Conservation (phyloP, 345 rosid species). For the Clarkia xantiana region DNA sequence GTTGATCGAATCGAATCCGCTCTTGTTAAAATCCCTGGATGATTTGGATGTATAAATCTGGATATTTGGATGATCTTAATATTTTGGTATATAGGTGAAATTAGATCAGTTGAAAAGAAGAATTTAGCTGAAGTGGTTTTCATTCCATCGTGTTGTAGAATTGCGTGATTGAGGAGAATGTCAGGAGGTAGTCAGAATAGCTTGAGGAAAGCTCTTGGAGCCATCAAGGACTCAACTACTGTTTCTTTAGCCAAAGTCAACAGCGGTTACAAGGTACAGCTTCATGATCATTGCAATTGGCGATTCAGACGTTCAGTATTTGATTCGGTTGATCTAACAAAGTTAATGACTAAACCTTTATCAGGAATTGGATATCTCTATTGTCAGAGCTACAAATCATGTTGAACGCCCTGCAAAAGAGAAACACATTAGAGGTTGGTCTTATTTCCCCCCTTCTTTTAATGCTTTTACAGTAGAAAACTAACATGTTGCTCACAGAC, state of each 20-base stretch:
- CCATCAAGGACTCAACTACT: slow-evolving; percentile 89
- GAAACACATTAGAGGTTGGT: slow-evolving; percentile 66
- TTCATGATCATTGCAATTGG: neutral
- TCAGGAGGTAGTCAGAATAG: slow-evolving; percentile 76
- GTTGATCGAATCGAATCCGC: too few relatives aligned
- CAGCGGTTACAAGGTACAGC: slow-evolving; percentile 76
- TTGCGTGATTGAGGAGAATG: slow-evolving; percentile 37
- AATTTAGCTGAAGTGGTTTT: too few relatives aligned
- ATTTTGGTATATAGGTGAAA: too few relatives aligned
- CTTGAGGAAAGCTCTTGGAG: slow-evolving; percentile 90
- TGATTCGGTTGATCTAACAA: too few relatives aligned
- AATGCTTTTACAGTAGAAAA: neutral
- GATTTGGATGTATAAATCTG: too few relatives aligned
- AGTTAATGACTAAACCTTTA: neutral
- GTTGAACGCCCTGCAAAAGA: slow-evolving; percentile 86
- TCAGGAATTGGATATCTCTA: slow-evolving; percentile 92
- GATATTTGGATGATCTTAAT: too few relatives aligned
- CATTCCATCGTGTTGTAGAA: too few relatives aligned
- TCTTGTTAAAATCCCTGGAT: too few relatives aligned
- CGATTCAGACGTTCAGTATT: too few relatives aligned
- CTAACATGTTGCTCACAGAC: neutral
- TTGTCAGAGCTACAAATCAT: slow-evolving; percentile 94
- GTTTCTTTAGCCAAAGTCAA: slow-evolving; percentile 97
- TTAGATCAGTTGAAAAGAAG: slow-evolving; percentile 19
- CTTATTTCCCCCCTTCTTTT: neutral